These are phyloP conservation scores for Tolypocladium pustulatum DNA, from an alignment of 2,329 filamentous ascomycete genomes.

Conservation along the genomic window DNA sequence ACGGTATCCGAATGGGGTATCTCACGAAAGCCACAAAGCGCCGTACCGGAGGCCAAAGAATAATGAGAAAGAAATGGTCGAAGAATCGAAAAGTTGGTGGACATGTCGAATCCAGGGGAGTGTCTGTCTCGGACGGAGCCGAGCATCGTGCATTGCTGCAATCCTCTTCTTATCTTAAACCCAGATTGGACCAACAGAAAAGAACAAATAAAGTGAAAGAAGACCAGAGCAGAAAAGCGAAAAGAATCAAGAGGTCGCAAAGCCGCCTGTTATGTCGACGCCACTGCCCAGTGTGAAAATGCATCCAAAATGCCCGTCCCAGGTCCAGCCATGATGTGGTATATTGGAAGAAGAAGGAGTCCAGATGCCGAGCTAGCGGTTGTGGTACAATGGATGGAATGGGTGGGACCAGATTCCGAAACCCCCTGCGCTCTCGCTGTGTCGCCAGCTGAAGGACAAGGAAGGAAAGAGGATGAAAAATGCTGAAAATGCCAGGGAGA, in stretches of 20 bases:
- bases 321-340: constrained; percentile 45
- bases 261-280: constrained; percentile 34
- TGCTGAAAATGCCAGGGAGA: constrained; percentile 24
- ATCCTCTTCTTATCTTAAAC: constrained; percentile 48
- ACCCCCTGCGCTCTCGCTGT: constrained; percentile 30
- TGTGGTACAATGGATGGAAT: constrained; percentile 13
- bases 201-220: constrained; percentile 17
- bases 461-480: constrained; percentile 11
- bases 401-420: constrained; percentile 18
- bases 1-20: constrained; percentile 11
- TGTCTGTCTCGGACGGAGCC: constrained; percentile 37
- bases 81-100: constrained; percentile 13
- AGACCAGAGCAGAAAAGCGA: constrained; percentile 16
- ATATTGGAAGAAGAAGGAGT: constrained; percentile 2
- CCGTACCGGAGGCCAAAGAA: constrained; percentile 3
- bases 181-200: constrained; percentile 7
- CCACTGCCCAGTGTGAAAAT: constrained; percentile 40
- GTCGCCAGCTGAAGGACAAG: constrained; percentile 27
- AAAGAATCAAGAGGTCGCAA: constrained; percentile 22
- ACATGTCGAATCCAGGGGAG: constrained; percentile 29
- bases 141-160: constrained; percentile 53
- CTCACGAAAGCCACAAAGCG: constrained; percentile 1
- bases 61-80: constrained; percentile 14
- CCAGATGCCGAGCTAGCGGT: constrained; percentile 36
- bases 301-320: constrained; percentile 39